phyloP scores from a whole-genome alignment of 371 early-diverging fungal species.

The Mortierella sp. region DNA sequence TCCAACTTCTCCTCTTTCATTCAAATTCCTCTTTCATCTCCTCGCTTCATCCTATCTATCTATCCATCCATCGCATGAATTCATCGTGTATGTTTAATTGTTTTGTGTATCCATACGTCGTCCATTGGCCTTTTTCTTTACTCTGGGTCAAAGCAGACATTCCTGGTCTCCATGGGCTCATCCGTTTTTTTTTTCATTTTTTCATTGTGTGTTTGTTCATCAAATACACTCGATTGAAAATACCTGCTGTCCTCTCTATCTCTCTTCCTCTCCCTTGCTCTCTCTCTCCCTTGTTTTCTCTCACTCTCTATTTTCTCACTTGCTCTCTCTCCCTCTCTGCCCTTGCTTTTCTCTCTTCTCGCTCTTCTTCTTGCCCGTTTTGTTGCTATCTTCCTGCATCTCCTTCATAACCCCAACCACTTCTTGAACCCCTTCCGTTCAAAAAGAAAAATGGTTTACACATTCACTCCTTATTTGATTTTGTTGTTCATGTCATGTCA shows the following conservation, averaged over 20 bases:
- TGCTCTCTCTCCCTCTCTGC: not conserved
- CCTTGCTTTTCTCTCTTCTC: not conserved
- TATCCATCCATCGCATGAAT: not conserved
- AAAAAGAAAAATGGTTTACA: not conserved
- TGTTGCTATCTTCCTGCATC: not conserved
- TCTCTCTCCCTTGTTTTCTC: not conserved
- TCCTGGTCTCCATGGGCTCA: conserved; percentile 31
- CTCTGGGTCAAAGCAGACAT: conserved; percentile 12
- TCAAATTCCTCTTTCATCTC: not conserved
- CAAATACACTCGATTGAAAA: not conserved
- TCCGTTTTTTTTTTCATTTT: conserved; percentile 9
- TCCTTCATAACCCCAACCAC: conserved; percentile 8
- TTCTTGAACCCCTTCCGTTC: conserved; percentile 18
- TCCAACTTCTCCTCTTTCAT: not conserved
- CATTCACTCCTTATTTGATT: not conserved
- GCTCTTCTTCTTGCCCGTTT: not conserved
- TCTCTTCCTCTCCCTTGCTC: not conserved
- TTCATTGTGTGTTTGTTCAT: not conserved
- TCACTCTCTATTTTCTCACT: not conserved
- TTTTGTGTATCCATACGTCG: not conserved
- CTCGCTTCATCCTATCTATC: conserved; percentile 6
- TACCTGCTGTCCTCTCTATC: not conserved
- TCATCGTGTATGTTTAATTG: not conserved
- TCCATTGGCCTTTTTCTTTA: conserved; percentile 8
- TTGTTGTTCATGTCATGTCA: too few species aligned